Evolutionary conservation across 768 basidiomycete species (phyloP).

Genomic region (Aureoboletus auriporus): DNA sequence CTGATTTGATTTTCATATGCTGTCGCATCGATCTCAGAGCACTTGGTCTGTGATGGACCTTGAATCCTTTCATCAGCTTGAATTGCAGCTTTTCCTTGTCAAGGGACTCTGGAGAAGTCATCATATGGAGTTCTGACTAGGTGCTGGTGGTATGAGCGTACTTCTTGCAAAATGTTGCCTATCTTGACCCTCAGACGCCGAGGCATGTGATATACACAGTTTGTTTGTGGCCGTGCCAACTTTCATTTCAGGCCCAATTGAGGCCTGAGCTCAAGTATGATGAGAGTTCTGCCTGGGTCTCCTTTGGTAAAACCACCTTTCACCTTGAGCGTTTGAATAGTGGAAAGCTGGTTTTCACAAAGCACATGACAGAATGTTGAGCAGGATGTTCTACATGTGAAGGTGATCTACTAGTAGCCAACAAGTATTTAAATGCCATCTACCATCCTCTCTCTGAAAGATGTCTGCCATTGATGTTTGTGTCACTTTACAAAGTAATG

Average conservation of each 20-base stretch:
- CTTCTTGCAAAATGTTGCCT: not conserved
- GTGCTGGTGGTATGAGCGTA: too few species aligned
- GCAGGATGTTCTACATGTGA: slow-evolving; percentile 35
- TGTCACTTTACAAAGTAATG: slow-evolving; percentile 40
- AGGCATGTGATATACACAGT: slow-evolving; percentile 43
- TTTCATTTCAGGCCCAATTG: slow-evolving; percentile 48
- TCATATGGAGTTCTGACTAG: too few species aligned
- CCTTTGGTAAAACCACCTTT: slow-evolving; percentile 21
- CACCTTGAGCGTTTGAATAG: slow-evolving; percentile 23
- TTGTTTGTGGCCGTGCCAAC: slow-evolving; percentile 49
- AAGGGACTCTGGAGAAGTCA: too few species aligned
- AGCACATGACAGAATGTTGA: slow-evolving; percentile 26
- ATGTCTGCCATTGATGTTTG: slow-evolving; percentile 66
- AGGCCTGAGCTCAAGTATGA: slow-evolving; percentile 37
- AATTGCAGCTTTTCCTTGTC: too few species aligned
- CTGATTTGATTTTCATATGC: too few species aligned
- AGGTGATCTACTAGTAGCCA: slow-evolving; percentile 13
- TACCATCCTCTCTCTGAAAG: slow-evolving; percentile 68
- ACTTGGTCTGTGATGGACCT: too few species aligned
- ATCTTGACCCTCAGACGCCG: slow-evolving; percentile 43
- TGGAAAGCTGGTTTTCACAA: slow-evolving; percentile 33
- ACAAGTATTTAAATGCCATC: slow-evolving; percentile 13
- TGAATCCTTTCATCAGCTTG: too few species aligned
- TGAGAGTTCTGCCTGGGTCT: slow-evolving; percentile 35
- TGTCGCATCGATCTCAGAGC: too few species aligned